Evolutionary conservation across 441 rosid genomes (phyloP).

Genomic region (Croton laevigatus): DNA sequence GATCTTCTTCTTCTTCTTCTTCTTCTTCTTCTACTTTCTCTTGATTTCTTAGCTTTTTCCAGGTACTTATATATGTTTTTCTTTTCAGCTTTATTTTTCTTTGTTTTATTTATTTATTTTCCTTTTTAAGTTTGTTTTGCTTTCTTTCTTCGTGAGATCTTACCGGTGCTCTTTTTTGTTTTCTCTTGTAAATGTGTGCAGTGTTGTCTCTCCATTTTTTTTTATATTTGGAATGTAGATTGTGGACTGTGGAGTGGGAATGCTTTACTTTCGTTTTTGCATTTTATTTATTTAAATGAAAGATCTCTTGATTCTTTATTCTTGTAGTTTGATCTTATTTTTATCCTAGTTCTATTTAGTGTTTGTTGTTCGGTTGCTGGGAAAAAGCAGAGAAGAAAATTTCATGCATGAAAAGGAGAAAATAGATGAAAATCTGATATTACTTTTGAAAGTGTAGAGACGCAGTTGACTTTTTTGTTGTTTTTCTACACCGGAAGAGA

Average conservation of each 20-base stretch:
- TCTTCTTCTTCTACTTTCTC: conserved; percentile 4
- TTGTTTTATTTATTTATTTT: background rate
- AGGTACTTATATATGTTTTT: conserved; percentile 20
- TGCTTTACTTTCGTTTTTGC: background rate
- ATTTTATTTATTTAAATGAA: background rate
- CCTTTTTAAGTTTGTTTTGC: background rate
- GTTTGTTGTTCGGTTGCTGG: background rate
- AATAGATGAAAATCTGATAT: background rate
- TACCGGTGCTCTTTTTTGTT: conserved; percentile 5
- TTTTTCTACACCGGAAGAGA: background rate
- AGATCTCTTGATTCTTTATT: background rate
- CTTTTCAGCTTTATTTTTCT: background rate
- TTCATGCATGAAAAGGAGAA: background rate
- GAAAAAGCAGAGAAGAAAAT: background rate
- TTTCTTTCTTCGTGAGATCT: conserved; percentile 20
- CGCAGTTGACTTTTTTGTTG: background rate
- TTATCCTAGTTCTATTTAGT: background rate
- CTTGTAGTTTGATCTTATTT: background rate
- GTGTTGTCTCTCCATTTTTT: background rate
- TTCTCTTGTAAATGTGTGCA: conserved; percentile 1
- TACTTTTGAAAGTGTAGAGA: background rate
- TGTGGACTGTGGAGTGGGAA: background rate
- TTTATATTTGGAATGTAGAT: background rate
- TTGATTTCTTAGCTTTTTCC: conserved; percentile 5
- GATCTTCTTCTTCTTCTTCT: conserved; percentile 19